Evolutionary conservation across 768 basidiomycete genomes (phyloP).

Genomic region (Krasilnikovozyma curviuscula): DNA sequence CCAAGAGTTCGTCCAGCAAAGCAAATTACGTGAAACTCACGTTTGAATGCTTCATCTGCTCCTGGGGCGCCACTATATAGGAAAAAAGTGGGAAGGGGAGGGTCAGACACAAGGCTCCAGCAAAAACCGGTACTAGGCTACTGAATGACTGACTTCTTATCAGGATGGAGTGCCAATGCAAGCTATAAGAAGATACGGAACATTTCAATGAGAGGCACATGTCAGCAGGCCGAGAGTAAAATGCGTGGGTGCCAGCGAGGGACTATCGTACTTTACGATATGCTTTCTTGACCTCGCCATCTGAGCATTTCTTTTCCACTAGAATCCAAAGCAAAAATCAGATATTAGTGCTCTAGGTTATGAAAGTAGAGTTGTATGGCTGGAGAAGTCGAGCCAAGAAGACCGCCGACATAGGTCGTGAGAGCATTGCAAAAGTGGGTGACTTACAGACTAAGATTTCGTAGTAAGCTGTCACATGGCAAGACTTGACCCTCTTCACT

Average conservation of each 20-base stretch:
- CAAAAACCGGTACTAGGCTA: neutral
- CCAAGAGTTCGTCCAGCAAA: neutral
- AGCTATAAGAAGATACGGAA: conserved; percentile 33
- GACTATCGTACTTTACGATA: conserved; percentile 62
- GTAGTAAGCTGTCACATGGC: conserved; percentile 81
- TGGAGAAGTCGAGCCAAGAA: neutral
- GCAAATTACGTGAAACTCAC: conserved; percentile 32
- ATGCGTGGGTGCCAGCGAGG: conserved; percentile 1
- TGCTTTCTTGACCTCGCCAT: conserved; percentile 46
- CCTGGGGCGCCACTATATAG: conserved; percentile 77
- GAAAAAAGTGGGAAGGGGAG: neutral
- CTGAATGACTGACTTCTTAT: conserved; percentile 22
- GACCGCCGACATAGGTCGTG: neutral
- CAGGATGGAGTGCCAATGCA: conserved; percentile 42
- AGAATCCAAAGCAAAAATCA: neutral
- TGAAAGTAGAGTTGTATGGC: no score
- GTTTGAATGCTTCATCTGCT: conserved; percentile 94
- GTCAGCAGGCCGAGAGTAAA: neutral
- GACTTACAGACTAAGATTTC: conserved; percentile 47
- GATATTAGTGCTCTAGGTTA: neutral
- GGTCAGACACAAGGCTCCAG: neutral
- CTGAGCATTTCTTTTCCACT: conserved; percentile 24
- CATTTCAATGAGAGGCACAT: conserved; percentile 1
- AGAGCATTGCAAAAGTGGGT: no score
- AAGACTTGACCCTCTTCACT: conserved; percentile 65